Evolutionary conservation across 148 eudicot genomes (phyloP).

Genomic region (Talinum fruticosum): DNA sequence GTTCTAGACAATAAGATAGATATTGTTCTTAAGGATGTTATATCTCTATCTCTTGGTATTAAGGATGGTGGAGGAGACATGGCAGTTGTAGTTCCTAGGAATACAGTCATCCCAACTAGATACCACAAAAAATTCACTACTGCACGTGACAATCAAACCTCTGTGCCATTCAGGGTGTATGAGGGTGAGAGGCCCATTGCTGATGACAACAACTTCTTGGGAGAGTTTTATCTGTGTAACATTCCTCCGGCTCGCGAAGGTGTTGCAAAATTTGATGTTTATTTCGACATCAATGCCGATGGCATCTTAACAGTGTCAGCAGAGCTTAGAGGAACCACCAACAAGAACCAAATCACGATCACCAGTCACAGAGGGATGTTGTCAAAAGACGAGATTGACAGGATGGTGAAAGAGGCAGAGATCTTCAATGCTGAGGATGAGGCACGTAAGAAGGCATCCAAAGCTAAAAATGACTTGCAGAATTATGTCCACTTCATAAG

Average conservation of each 20-base stretch:
- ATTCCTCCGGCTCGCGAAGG: constrained; percentile 25
- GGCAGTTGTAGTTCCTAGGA: background rate
- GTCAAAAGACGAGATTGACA: constrained; percentile 13
- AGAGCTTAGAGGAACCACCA: background rate
- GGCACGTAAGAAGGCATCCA: constrained; percentile 16
- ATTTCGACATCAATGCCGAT: constrained; percentile 21
- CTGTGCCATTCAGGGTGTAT: background rate
- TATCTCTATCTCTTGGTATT: background rate
- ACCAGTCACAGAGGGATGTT: constrained; percentile 15
- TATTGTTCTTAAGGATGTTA: background rate
- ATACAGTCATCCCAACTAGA: background rate
- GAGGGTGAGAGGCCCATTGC: background rate
- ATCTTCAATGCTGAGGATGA: constrained; percentile 23
- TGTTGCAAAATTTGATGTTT: background rate
- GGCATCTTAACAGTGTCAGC: constrained; percentile 27
- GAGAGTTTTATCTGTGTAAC: background rate
- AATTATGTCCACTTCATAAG: background rate
- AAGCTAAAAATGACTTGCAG: background rate
- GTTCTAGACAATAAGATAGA: background rate
- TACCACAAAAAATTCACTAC: background rate
- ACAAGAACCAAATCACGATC: constrained; percentile 18
- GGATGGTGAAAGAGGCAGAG: constrained; percentile 25
- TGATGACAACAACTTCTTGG: constrained; percentile 20
- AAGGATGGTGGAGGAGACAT: background rate
- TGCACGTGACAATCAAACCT: background rate